phyloP scores from a whole-genome alignment of 2,329 filamentous ascomycete species.

The Orbilia javanica region DNA sequence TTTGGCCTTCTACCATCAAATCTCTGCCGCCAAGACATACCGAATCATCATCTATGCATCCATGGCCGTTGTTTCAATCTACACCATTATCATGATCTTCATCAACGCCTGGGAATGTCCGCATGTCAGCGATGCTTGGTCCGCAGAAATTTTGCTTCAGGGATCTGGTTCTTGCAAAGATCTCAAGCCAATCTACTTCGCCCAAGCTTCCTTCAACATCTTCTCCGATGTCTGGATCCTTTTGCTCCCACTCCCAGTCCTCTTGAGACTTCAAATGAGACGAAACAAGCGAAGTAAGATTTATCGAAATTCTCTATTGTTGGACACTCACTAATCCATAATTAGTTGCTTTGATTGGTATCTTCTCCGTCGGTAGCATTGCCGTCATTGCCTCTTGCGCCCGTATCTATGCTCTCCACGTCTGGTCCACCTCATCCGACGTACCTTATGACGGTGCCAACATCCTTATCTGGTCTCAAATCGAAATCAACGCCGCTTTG shows the following conservation, averaged over 20 bases:
- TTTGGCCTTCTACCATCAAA: constrained; percentile 66
- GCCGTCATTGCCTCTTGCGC: constrained; percentile 62
- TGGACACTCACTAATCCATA: neutral
- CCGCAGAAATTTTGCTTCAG: constrained; percentile 61
- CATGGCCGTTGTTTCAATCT: constrained; percentile 62
- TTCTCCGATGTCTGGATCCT: constrained; percentile 68
- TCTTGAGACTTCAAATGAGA: constrained; percentile 67
- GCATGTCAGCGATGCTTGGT: constrained; percentile 61
- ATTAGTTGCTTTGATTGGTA: constrained; percentile 58
- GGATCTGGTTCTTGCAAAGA: constrained; percentile 63
- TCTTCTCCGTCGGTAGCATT: constrained; percentile 61
- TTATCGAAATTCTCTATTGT: neutral
- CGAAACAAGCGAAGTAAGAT: constrained; percentile 63
- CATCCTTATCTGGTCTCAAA: constrained; percentile 62
- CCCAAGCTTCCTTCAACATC: constrained; percentile 67
- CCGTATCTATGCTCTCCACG: constrained; percentile 62
- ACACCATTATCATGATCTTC: constrained; percentile 63
- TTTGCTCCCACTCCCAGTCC: constrained; percentile 68
- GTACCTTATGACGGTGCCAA: constrained; percentile 60
- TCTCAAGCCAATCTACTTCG: constrained; percentile 65
- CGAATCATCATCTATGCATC: constrained; percentile 64
- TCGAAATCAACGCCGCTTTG: constrained; percentile 67
- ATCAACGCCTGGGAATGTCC: constrained; percentile 63
- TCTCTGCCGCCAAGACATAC: constrained; percentile 63
- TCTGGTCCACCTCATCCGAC: constrained; percentile 50